These are phyloP conservation scores for Phellopilus nigrolimitatus DNA, from an alignment of 1,284 basidiomycete genomes.

Conservation along the genomic window DNA sequence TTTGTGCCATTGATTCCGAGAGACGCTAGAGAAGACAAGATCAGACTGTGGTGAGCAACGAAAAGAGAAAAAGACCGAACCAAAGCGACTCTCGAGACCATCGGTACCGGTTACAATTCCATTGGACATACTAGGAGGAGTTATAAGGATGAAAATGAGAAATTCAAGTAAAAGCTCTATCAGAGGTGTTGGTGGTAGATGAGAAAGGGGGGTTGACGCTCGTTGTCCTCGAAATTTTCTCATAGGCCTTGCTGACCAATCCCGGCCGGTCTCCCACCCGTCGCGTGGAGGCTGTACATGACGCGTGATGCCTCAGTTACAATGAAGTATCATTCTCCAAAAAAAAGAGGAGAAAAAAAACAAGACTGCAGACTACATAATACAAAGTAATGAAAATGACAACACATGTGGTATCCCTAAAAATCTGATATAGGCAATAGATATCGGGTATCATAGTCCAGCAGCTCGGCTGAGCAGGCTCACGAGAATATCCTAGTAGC, in stretches of 20 bases:
- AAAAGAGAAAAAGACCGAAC: conserved; percentile 41
- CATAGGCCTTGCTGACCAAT: conserved; percentile 3
- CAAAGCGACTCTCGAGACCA: conserved; percentile 79
- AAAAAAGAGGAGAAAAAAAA: background rate
- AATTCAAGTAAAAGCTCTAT: conserved; percentile 17
- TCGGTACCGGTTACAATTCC: conserved; percentile 75
- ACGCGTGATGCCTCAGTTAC: too few relatives aligned
- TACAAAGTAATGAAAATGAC: too few relatives aligned
- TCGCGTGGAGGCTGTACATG: too few relatives aligned
- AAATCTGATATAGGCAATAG: background rate
- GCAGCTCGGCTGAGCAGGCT: conserved; percentile 21
- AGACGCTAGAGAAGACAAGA: conserved; percentile 38
- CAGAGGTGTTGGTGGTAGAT: conserved; percentile 18
- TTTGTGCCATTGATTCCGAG: conserved; percentile 68
- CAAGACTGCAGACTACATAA: background rate
- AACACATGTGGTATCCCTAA: conserved; percentile 7
- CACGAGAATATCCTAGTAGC: conserved; percentile 21
- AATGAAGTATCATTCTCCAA: background rate
- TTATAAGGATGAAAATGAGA: conserved; percentile 19
- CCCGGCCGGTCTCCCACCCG: too few relatives aligned
- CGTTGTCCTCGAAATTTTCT: conserved; percentile 10
- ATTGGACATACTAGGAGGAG: conserved; percentile 73
- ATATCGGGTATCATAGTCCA: conserved; percentile 13
- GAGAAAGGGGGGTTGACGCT: conserved; percentile 14
- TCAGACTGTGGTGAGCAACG: background rate